Percentiles rank a stretch among this genome's conserved stretches.
These are phyloP conservation scores for Trypanosomatidae sp. DNA, from an alignment of 208 protist species.

Conservation along the genomic window DNA sequence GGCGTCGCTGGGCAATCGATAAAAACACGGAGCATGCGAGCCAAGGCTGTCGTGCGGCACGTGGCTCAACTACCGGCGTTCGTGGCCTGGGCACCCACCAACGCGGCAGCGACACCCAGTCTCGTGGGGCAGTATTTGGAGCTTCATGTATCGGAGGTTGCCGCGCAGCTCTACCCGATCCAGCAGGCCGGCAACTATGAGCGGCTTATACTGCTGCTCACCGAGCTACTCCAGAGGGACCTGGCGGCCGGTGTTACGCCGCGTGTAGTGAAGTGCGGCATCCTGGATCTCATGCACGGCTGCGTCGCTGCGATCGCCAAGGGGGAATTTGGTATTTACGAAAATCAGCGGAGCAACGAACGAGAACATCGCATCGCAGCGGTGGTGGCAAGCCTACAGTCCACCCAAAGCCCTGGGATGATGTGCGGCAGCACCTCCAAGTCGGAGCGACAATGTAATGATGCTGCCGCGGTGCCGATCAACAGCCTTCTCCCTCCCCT, in stretches of 20 bases:
- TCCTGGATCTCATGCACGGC: slow-evolving; percentile 27
- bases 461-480: neutral
- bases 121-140: slow-evolving; percentile 23
- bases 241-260: slow-evolving; percentile 61
- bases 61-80: slow-evolving; percentile 21
- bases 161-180: slow-evolving; percentile 17
- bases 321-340: slow-evolving; percentile 3
- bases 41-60: slow-evolving; percentile 21
- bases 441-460: neutral
- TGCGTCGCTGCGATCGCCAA: slow-evolving; percentile 12
- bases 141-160: slow-evolving; percentile 15
- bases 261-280: slow-evolving; percentile 53
- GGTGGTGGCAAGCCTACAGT: neutral
- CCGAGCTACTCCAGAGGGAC: slow-evolving; percentile 55
- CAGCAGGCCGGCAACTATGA: slow-evolving; percentile 30
- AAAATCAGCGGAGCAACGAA: neutral
- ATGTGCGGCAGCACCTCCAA: neutral
- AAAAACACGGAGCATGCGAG: neutral
- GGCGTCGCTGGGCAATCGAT: neutral
- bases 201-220: slow-evolving; percentile 41
- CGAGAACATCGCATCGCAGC: neutral
- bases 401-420: neutral
- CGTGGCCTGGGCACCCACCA: slow-evolving; percentile 9
- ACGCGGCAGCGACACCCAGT: neutral
- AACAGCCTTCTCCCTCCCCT: slow-evolving; percentile 28